phyloP scores from a whole-genome alignment of 2,329 filamentous ascomycete species.

The Volutella citrinella region DNA sequence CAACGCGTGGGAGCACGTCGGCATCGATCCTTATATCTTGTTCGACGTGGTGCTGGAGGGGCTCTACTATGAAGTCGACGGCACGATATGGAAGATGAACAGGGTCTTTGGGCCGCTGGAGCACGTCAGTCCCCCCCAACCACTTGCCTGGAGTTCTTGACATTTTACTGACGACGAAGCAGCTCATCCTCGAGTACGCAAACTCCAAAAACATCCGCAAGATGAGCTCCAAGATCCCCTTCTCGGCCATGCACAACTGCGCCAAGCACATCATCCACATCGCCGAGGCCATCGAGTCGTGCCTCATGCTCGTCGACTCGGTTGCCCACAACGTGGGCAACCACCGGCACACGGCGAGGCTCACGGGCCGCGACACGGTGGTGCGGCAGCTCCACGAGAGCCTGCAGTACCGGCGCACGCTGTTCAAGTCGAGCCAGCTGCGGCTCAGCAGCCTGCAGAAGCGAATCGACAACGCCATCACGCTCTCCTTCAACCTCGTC shows the following conservation, averaged over 20 bases:
- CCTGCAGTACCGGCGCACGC: slow-evolving; percentile 28
- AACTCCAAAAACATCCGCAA: slow-evolving; percentile 22
- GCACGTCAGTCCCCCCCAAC: slow-evolving; percentile 15
- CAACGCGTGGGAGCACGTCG: slow-evolving; percentile 22
- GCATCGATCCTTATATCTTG: slow-evolving; percentile 23
- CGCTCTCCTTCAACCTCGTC: slow-evolving; percentile 34
- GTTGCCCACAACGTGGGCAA: slow-evolving; percentile 14
- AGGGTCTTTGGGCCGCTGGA: slow-evolving; percentile 26
- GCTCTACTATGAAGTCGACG: slow-evolving; percentile 25
- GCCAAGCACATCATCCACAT: slow-evolving; percentile 29
- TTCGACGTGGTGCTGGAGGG: slow-evolving; percentile 28
- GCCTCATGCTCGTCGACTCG: slow-evolving; percentile 22
- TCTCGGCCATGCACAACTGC: slow-evolving; percentile 27
- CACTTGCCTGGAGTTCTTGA: background rate
- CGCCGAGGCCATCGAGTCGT: slow-evolving; percentile 26
- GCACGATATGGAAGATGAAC: slow-evolving; percentile 30
- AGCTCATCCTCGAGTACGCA: slow-evolving; percentile 25
- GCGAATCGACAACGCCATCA: slow-evolving; percentile 33
- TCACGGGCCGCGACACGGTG: slow-evolving; percentile 10
- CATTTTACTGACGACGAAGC: slow-evolving; percentile 1
- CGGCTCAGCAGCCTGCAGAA: slow-evolving; percentile 32
- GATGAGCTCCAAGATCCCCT: slow-evolving; percentile 25
- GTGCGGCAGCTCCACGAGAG: slow-evolving; percentile 25
- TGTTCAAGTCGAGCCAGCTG: slow-evolving; percentile 34
- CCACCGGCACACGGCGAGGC: slow-evolving; percentile 2